phyloP scores from a whole-genome alignment of 192 early-diverging fungal genomes.

The Backusella morwellensis region DNA sequence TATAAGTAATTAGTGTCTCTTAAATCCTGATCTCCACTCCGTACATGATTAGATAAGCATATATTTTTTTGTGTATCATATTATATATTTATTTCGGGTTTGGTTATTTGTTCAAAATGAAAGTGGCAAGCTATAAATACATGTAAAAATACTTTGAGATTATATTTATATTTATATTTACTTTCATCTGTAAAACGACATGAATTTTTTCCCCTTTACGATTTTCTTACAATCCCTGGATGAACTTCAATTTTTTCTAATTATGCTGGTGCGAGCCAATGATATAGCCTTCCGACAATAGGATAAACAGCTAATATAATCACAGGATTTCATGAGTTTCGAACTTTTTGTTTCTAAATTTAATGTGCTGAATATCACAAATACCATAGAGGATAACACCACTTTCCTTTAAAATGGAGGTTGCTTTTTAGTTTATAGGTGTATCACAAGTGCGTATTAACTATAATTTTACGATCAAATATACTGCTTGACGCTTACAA shows the following conservation, averaged over 20 bases:
- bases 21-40: background rate
- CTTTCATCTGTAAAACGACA: background rate
- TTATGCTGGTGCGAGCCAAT: background rate
- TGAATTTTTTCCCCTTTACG: background rate
- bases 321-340: background rate
- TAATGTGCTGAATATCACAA: background rate
- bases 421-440: background rate
- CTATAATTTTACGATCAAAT: background rate
- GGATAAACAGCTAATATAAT: background rate
- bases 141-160: background rate
- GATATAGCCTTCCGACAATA: background rate
- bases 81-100: background rate
- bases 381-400: background rate
- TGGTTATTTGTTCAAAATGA: background rate
- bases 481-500: background rate
- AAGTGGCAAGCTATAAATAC: background rate
- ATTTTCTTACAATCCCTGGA: background rate
- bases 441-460: background rate
- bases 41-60: background rate
- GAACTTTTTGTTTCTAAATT: background rate
- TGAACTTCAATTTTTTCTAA: background rate
- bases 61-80: background rate
- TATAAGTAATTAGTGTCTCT: background rate
- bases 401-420: background rate
- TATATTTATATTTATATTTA: background rate